Base-by-base conservation (phyloP, 768 basidiomycete genomes). In the Favolaschia claudopus region DNA sequence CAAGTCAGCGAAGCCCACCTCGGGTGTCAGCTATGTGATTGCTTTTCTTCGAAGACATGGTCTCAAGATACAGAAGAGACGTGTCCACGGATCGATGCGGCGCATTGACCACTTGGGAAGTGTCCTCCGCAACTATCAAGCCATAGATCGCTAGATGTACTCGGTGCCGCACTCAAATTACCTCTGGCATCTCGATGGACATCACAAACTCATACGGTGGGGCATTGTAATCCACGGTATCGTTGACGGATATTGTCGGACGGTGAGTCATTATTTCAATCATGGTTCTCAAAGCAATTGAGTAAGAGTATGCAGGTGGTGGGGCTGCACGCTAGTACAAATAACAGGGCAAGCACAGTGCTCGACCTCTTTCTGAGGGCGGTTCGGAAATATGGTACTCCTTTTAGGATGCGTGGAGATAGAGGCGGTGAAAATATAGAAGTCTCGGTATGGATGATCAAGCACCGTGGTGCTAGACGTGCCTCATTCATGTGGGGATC, bases 181-280 rank as follows among this genome's bases (percentile, higher is more conserved):
- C 1, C 20, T 54, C 0, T 70, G 69, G 69, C 69, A 70, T 19
- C 46, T 67, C 25, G 69, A 70, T 52, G 59, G 68, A 7, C 65
- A 72, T 43, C 71, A 72, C 48, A 72, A 68, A 40, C 49, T 58
- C 7, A 58, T 58, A 7, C 47, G 42, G 39, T 74, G 68, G 67
- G 69, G 70, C 9, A 61, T 72, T 56, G 67, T 72, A 3, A 68
- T 71, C 33, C 72, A 73, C 44, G 72, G 70, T 0, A 61, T 73
- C 36, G 61, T 70, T 27, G 74, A 76, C 56, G 75, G 75, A 1
- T 75, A 69, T 58, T 68, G 65, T 56, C 51, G 68, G 20, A 73
- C 63, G 31, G 72, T 74, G 33, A 20, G 65, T 56, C 40, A 29
- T 1, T 4, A 10, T 45, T 15, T n/a, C n/a, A n/a, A n/a, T n/a